These are phyloP conservation scores for Tuber brumale DNA, from an alignment of 495 filamentous ascomycete genomes.

Conservation along the genomic window DNA sequence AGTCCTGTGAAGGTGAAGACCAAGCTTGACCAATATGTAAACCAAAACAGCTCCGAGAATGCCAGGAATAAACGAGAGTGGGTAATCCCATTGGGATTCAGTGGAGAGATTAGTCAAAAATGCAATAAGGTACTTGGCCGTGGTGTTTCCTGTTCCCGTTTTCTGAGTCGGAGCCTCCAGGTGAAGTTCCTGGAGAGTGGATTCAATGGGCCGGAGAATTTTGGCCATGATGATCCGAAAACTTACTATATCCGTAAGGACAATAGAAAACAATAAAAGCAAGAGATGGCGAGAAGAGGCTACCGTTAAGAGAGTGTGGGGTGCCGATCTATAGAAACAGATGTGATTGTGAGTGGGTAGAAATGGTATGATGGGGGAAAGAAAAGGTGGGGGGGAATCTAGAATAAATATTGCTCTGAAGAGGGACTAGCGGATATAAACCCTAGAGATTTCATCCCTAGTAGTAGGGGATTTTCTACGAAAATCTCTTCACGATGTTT, in stretches of 20 bases:
- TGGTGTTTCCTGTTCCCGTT: not conserved
- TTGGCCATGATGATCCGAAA: not conserved
- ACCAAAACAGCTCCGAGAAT: conserved; percentile 11
- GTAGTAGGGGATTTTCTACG: not conserved
- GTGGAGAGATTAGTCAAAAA: conserved; percentile 10
- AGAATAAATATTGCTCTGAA: not conserved
- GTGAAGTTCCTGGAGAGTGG: not conserved
- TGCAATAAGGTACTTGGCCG: not conserved
- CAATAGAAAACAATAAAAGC: not conserved
- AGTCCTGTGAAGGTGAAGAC: conserved; percentile 20
- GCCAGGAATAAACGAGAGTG: conserved; percentile 1
- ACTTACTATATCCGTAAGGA: not conserved
- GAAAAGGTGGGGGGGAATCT: not conserved
- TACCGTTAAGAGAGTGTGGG: not conserved
- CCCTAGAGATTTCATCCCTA: not conserved
- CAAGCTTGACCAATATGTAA: conserved; percentile 17
- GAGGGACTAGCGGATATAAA: not conserved
- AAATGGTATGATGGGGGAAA: not conserved
- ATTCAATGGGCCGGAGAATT: not conserved
- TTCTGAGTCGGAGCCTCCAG: not conserved
- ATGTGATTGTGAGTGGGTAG: not conserved
- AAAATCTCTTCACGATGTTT: not conserved
- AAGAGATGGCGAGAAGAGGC: not conserved
- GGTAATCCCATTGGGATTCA: conserved; percentile 20
- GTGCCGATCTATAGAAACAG: not conserved